Base-by-base conservation (phyloP, 2,329 filamentous ascomycete species). In the Proliferodiscus dingleyae region DNA sequence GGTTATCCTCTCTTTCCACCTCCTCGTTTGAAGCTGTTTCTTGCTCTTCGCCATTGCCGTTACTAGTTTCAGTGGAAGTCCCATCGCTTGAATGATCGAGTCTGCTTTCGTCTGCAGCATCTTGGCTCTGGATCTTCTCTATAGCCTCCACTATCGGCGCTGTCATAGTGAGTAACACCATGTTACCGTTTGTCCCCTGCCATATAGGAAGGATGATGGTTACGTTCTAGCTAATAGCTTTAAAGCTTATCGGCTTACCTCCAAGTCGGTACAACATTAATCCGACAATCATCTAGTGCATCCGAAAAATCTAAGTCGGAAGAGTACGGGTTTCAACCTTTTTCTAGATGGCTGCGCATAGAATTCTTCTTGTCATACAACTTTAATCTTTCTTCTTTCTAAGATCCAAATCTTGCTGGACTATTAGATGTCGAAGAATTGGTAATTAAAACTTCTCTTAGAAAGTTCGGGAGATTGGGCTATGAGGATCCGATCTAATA, bases 111-210 rank as follows among this genome's bases (percentile, higher is more conserved):
- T 45, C 16, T 28, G 37, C 28, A 32, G 26, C 26, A 13, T 51
- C 19, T 4, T 38, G 38, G 10, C 15, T 46, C 40, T 64, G 63
- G 11, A 69, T 50, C 47, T 57, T 64, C 13, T 70, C 57, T 9
- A 90, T 60, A 0, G 76, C 83, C 63, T 80, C 78, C 67, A 83
- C 78, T 23, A 87, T 79, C 55, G 77, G 71, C 56, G 77, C 64
- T 3, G 85, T 90, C 73, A 89, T 84, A n/a, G 82, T 87, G 33
- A 93, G 78, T 34, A 86, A 72, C 15, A 90, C 85, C 87, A 91
- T 91, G 2, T 55, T 51, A 36, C 30, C 22, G 32, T 43, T 42
- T 21, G 13, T 43, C n/a, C 42, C 45, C 45, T 29, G 28, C 45
- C 45, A 49, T 41, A 38, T 46, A 5, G n/a, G 23, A 23, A 6